Conservation (phyloP, 768 basidiomycete species). For the Pulveroboletus frians region DNA sequence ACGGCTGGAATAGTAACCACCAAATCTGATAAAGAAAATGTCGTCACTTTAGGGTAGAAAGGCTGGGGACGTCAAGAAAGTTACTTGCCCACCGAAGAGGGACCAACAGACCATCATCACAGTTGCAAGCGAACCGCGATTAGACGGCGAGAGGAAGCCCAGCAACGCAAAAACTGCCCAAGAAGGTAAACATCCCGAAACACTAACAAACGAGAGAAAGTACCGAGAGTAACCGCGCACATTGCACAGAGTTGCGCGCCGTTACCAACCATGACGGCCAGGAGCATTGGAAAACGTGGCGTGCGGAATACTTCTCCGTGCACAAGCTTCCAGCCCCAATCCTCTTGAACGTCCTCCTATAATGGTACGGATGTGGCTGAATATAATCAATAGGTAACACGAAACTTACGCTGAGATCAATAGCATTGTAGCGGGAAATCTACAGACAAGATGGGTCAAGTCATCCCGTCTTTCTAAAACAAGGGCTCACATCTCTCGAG, state of each 20-base stretch:
- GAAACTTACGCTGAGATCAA: conserved; percentile 73
- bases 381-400: not conserved
- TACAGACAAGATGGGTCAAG: conserved; percentile 4
- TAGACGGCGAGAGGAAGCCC: conserved; percentile 93
- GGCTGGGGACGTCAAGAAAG: not conserved
- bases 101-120: conserved; percentile 71
- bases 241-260: conserved; percentile 57
- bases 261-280: conserved; percentile 88
- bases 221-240: conserved; percentile 83
- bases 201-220: conserved; percentile 4
- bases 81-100: conserved; percentile 72
- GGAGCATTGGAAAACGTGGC: conserved; percentile 67
- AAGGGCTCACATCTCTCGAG: conserved; percentile 67
- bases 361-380: not conserved
- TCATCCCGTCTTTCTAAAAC: not conserved
- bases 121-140: conserved; percentile 89
- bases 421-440: conserved; percentile 76
- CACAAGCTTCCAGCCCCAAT: conserved; percentile 97
- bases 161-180: conserved; percentile 78
- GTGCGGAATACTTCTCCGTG: conserved; percentile 94
- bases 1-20: conserved; percentile 84
- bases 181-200: conserved; percentile 3
- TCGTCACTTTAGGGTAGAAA: not conserved
- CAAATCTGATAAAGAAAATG: conserved; percentile 46
- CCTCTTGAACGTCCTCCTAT: conserved; percentile 94